Percentiles rank a stretch among this genome's conserved stretches.
phyloP scores from a whole-genome alignment of 805 yeast genomes.

The Metschnikowia shivogae region DNA sequence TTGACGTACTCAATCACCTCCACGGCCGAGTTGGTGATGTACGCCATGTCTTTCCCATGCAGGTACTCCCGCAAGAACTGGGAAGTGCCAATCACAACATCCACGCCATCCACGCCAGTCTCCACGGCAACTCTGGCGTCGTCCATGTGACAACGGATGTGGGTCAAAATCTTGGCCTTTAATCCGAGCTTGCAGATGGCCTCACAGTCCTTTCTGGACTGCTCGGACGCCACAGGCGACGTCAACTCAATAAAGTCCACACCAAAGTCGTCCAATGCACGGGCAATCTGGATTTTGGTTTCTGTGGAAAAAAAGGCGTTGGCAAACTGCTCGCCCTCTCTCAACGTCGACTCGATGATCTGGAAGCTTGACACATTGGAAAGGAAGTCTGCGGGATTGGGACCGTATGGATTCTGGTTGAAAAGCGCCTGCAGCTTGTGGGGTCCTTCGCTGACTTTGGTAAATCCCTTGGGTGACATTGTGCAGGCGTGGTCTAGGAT shows the following conservation, averaged over 20 bases:
- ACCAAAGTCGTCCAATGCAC: conserved; percentile 95
- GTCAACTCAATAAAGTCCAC: conserved; percentile 97
- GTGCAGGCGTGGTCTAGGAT: not conserved
- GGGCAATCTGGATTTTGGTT: conserved; percentile 94
- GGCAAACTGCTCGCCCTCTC: conserved; percentile 99
- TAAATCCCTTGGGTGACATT: conserved; percentile 34
- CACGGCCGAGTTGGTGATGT: conserved; percentile 91
- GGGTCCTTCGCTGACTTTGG: conserved; percentile 33
- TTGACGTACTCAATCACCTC: conserved; percentile 97
- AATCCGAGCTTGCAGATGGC: conserved; percentile 97
- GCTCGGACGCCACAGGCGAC: conserved; percentile 97
- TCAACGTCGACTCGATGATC: conserved; percentile 88
- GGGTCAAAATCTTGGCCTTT: conserved; percentile 92
- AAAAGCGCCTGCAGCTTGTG: conserved; percentile 21
- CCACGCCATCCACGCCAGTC: conserved; percentile 99
- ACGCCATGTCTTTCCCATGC: conserved; percentile 98
- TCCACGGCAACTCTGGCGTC: conserved; percentile 96
- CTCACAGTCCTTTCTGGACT: conserved; percentile 89
- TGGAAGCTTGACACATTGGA: conserved; percentile 88
- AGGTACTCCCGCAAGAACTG: conserved; percentile 91
- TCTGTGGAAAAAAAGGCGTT: conserved; percentile 93
- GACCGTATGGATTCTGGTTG: conserved; percentile 78
- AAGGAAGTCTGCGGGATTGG: conserved; percentile 87
- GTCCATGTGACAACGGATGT: conserved; percentile 98
- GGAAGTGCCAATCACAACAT: conserved; percentile 96